Evolutionary conservation across 331 rosid genomes (phyloP).

Genomic region (Malus hybrid): DNA sequence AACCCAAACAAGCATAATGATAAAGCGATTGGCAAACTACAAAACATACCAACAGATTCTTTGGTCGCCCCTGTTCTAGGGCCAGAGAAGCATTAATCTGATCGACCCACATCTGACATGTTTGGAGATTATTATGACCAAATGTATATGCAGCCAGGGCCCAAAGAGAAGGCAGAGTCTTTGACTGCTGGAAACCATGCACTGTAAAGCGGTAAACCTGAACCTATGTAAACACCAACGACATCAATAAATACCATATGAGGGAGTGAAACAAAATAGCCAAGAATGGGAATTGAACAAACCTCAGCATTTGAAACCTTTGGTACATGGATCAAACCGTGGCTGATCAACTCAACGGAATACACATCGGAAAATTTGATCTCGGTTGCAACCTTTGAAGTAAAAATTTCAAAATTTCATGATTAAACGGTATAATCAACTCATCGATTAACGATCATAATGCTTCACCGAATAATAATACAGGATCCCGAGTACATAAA

Average conservation of each 20-base stretch:
- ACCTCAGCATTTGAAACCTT: constrained; percentile 48
- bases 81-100: constrained; percentile 41
- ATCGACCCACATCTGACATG: constrained; percentile 76
- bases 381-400: constrained; percentile 36
- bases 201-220: constrained; percentile 67
- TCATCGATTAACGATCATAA: constrained; percentile 2
- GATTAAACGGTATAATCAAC: neutral
- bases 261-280: neutral
- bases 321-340: constrained; percentile 40
- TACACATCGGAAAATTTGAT: constrained; percentile 61
- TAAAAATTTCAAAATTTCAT: constrained; percentile 12
- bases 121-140: constrained; percentile 47
- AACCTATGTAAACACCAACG: constrained; percentile 17
- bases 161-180: constrained; percentile 45
- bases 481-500: neutral
- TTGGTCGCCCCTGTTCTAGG: constrained; percentile 59
- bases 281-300: constrained; percentile 20
- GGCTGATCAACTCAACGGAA: constrained; percentile 46
- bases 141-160: constrained; percentile 57
- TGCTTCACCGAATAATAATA: neutral
- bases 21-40: constrained; percentile 8
- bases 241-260: constrained; percentile 4
- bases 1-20: constrained; percentile 10
- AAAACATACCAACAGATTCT: constrained; percentile 73
- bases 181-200: constrained; percentile 59